Base-by-base conservation (phyloP, 257 asterid species). In the Fraxinus anomala region DNA sequence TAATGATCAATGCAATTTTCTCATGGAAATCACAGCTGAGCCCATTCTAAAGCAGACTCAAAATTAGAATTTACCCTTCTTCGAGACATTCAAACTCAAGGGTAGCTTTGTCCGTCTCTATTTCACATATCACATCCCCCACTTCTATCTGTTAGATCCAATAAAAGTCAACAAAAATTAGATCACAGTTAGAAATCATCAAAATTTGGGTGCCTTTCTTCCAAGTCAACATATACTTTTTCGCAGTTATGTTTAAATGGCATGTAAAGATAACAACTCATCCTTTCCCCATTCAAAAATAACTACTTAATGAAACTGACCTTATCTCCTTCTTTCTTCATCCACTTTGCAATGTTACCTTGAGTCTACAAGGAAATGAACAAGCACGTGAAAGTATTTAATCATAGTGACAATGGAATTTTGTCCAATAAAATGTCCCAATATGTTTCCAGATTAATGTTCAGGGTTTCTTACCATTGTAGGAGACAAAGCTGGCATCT, bases 61-160 rank as follows among this genome's bases (percentile, higher is more conserved):
- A 68, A 82, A 47, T 39, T 36, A 76, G 73, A 61, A 74, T 70
- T 69, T 89, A 96, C 99, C 99, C 97, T 84, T 96, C 99, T 83
- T 96, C 99, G 51, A 92, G 97, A 83, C 92, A 78, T 85, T 96
- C 99, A 86, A 89, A 91, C 85, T 96, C 99, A 78, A 96, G 87
- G 17, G 99, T 96, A 79, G 99, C 99, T 86, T 96, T 96, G 87
- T 96, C 99, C 11, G 99, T 96, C 89, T 96, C 99, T 70, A 96
- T 96, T 82, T 90, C 97, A 70, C 99, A 96, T 72, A 96, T 84
- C 79, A 94, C 91, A 82, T 96, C 99, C 79, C 99, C 98, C 85
- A 85, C 96, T 84, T 89, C 92, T 72, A 96, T 92, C 99, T 96
- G 97, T 79, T 56, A 73, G 75, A 86, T 81, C 76, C 84, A 66